Conservation (phyloP, 352 stramenopile species). For the Pythium vanterpoolii region DNA sequence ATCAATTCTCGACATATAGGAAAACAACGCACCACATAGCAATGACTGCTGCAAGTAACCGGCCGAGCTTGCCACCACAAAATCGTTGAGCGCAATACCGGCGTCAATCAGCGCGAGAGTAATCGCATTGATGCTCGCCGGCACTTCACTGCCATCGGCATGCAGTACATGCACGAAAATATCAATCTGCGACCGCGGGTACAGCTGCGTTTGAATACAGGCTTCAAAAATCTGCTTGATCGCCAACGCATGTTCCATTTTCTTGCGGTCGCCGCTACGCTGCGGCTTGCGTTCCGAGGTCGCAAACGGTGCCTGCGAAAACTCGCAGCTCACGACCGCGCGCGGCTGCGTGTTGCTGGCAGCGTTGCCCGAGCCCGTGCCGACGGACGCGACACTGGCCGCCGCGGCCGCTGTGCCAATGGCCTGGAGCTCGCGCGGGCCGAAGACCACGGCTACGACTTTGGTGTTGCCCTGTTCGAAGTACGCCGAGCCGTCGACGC, state of each 20-base stretch:
- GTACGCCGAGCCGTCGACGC: slow-evolving; percentile 86
- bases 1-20: background rate
- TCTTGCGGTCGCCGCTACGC: slow-evolving; percentile 83
- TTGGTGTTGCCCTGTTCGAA: slow-evolving; percentile 90
- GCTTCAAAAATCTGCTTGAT: slow-evolving; percentile 92
- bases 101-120: slow-evolving; percentile 90
- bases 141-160: slow-evolving; percentile 85
- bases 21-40: slow-evolving; percentile 59
- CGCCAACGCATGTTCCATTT: slow-evolving; percentile 82
- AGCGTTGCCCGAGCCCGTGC: slow-evolving; percentile 56
- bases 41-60: slow-evolving; percentile 89
- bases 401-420: slow-evolving; percentile 29
- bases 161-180: slow-evolving; percentile 92
- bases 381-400: slow-evolving; percentile 43
- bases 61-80: slow-evolving; percentile 87
- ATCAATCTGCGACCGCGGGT: slow-evolving; percentile 90
- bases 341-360: slow-evolving; percentile 67
- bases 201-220: slow-evolving; percentile 89
- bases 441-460: slow-evolving; percentile 86
- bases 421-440: slow-evolving; percentile 72
- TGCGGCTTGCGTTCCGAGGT: slow-evolving; percentile 82
- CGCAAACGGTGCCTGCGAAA: slow-evolving; percentile 86
- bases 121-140: slow-evolving; percentile 89
- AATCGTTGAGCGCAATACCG: slow-evolving; percentile 90
- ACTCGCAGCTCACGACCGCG: slow-evolving; percentile 79